Conservation (phyloP, 805 yeast species). For the Cyberlindnera euphorbiiphila region DNA sequence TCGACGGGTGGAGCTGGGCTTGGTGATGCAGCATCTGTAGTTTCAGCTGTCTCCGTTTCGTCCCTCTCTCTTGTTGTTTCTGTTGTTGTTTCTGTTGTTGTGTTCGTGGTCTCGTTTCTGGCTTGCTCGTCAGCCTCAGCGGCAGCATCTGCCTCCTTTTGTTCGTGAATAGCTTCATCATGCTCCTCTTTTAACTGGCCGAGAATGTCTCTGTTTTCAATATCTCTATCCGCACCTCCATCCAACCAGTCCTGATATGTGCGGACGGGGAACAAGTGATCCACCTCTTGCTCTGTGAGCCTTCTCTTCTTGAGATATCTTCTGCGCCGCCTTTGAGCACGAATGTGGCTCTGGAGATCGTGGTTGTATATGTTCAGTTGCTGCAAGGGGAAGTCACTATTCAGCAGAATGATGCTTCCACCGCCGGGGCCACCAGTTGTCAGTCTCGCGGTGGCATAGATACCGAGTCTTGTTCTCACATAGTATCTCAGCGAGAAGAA, state of each 20-base stretch:
- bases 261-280: slow-evolving; percentile 52
- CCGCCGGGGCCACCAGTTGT: slow-evolving; percentile 7
- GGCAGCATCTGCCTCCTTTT: slow-evolving; percentile 3
- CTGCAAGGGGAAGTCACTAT: slow-evolving; percentile 25
- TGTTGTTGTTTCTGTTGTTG: neutral
- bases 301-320: slow-evolving; percentile 46
- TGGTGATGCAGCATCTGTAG: neutral
- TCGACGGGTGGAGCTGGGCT: neutral
- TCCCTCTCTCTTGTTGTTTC: neutral
- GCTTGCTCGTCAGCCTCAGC: neutral
- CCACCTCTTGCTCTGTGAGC: slow-evolving; percentile 54
- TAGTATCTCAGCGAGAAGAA: slow-evolving; percentile 61
- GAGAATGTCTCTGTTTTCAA: slow-evolving; percentile 40
- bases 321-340: slow-evolving; percentile 35
- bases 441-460: slow-evolving; percentile 33
- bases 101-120: neutral
- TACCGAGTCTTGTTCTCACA: slow-evolving; percentile 52
- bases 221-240: slow-evolving; percentile 55
- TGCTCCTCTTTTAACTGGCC: slow-evolving; percentile 36
- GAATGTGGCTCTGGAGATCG: slow-evolving; percentile 13
- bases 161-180: slow-evolving; percentile 17
- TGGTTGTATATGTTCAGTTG: slow-evolving; percentile 20
- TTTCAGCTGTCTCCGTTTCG: neutral
- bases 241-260: slow-evolving; percentile 57
- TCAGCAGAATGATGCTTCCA: slow-evolving; percentile 19